Percentiles rank a stretch among this genome's conserved stretches.
Evolutionary conservation across 176 grass and related monocot genomes (phyloP).

Genomic region (Phoenix roebelenii): DNA sequence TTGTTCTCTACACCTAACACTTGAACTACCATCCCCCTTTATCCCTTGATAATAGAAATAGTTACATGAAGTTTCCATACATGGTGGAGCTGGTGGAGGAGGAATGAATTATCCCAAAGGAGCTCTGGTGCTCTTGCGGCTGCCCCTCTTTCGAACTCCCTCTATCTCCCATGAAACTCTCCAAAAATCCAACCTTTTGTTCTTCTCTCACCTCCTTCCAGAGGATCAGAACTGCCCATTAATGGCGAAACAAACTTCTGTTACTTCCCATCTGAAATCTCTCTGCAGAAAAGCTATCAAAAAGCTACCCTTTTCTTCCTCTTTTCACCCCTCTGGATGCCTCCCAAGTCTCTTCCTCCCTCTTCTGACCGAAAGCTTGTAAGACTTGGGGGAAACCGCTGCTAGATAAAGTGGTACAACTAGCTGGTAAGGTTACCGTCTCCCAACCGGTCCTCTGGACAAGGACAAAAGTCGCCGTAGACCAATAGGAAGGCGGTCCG

Average conservation of each 20-base stretch:
- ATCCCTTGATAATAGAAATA: neutral
- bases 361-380: too few species aligned
- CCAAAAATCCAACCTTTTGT: neutral
- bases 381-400: too few species aligned
- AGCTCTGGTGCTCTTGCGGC: constrained; percentile 50
- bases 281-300: constrained; percentile 23
- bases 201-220: constrained; percentile 24
- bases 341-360: too few species aligned
- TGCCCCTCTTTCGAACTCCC: constrained; percentile 12
- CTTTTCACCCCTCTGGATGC: too few species aligned
- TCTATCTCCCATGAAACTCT: constrained; percentile 32
- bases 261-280: constrained; percentile 34
- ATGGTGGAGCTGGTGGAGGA: constrained; percentile 37
- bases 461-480: too few species aligned
- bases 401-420: too few species aligned
- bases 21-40: too few species aligned
- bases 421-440: too few species aligned
- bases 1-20: too few species aligned
- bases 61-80: constrained; percentile 66
- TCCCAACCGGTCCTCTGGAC: too few species aligned
- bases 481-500: too few species aligned
- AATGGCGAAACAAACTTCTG: constrained; percentile 44
- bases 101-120: constrained; percentile 49
- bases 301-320: neutral
- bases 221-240: constrained; percentile 38